Evolutionary conservation across 1,139 yeast genomes (phyloP).

Genomic region (Sugiyamaella neomexicana): DNA sequence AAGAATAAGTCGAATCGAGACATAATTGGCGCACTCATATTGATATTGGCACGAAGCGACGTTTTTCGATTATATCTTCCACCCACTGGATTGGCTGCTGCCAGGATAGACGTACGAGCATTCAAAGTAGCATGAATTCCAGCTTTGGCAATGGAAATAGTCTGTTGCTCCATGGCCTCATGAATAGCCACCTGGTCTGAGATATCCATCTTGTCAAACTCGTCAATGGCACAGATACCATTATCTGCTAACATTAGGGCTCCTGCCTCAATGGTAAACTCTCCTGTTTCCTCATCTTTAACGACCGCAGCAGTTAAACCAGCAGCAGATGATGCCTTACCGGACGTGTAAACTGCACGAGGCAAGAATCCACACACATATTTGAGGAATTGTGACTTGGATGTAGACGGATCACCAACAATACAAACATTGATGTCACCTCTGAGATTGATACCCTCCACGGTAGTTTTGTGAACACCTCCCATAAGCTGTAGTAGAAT

Average conservation of each 20-base stretch:
- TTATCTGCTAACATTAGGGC: slow-evolving; percentile 98
- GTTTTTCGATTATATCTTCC: slow-evolving; percentile 90
- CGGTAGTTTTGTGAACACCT: slow-evolving; percentile 93
- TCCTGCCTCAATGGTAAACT: slow-evolving; percentile 97
- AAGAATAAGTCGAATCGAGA: slow-evolving; percentile 95
- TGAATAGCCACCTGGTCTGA: slow-evolving; percentile 97
- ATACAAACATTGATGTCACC: slow-evolving; percentile 97
- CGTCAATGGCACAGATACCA: slow-evolving; percentile 98
- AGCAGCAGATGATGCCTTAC: slow-evolving; percentile 98
- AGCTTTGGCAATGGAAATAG: slow-evolving; percentile 96
- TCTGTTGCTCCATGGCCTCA: slow-evolving; percentile 99
- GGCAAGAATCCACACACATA: slow-evolving; percentile 92
- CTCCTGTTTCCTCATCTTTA: slow-evolving; percentile 96
- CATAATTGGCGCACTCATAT: slow-evolving; percentile 99
- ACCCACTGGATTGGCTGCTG: slow-evolving; percentile 97
- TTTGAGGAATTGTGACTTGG: slow-evolving; percentile 93
- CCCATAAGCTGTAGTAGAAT: slow-evolving; percentile 84
- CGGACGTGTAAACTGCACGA: slow-evolving; percentile 94
- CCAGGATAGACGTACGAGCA: slow-evolving; percentile 92
- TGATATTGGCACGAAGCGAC: slow-evolving; percentile 81
- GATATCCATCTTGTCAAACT: slow-evolving; percentile 96
- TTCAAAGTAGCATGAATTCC: slow-evolving; percentile 97
- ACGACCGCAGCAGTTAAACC: slow-evolving; percentile 99
- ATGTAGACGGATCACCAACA: slow-evolving; percentile 98
- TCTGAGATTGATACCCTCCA: slow-evolving; percentile 92